phyloP scores from a whole-genome alignment of 1,284 basidiomycete genomes.

The Trametes versicolor region DNA sequence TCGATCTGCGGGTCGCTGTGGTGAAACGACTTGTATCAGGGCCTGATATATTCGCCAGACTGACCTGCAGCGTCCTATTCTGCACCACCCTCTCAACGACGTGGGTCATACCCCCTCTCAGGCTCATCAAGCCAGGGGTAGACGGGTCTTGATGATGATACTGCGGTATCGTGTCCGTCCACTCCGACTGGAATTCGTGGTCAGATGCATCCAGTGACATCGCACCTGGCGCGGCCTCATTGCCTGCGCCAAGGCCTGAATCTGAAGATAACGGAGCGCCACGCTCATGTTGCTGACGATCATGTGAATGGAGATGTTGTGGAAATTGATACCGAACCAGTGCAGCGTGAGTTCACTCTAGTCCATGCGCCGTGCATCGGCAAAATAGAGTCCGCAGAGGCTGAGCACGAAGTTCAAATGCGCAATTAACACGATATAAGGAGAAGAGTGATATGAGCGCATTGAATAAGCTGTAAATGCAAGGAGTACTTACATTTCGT shows the following conservation, averaged over 20 bases:
- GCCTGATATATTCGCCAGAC: too few relatives aligned
- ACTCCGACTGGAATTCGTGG: background rate
- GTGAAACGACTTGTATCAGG: too few relatives aligned
- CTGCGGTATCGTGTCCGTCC: background rate
- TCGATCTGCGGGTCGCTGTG: too few relatives aligned
- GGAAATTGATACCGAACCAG: slow-evolving; percentile 2
- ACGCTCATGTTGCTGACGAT: slow-evolving; percentile 18
- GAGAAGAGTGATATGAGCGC: background rate
- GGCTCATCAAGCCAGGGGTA: background rate
- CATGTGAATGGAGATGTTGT: background rate
- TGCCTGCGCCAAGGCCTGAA: background rate
- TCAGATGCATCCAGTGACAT: background rate
- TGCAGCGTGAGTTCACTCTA: background rate
- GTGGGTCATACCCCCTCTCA: background rate
- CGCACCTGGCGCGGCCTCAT: too few relatives aligned
- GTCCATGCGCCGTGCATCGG: background rate
- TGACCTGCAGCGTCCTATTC: too few relatives aligned
- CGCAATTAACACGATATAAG: slow-evolving; percentile 7
- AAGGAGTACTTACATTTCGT: background rate
- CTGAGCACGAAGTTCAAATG: slow-evolving; percentile 17
- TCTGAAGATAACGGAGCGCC: background rate
- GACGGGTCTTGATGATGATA: slow-evolving; percentile 13
- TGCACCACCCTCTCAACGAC: background rate
- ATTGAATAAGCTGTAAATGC: too few relatives aligned
- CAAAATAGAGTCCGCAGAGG: slow-evolving; percentile 18